phyloP scores from a whole-genome alignment of 768 basidiomycete species.

The Russula sp. region DNA sequence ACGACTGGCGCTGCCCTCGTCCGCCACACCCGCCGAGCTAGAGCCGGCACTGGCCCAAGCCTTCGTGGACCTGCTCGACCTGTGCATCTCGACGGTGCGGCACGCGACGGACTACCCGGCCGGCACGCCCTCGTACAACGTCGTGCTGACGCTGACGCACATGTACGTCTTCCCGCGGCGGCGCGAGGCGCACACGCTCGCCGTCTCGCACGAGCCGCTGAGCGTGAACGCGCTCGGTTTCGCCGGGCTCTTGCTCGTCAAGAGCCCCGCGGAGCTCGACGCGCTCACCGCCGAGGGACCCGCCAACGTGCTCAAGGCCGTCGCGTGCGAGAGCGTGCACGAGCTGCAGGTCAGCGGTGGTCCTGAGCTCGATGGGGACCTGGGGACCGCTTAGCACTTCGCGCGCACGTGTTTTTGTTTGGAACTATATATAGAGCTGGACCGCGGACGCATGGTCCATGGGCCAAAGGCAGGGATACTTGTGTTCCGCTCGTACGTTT shows the following conservation, averaged over 20 bases:
- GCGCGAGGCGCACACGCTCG: slow-evolving; percentile 50
- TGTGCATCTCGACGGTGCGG: slow-evolving; percentile 66
- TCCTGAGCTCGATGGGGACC: slow-evolving; percentile 32
- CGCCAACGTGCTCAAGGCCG: slow-evolving; percentile 53
- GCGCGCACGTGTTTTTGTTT: too few relatives aligned
- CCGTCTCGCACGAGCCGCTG: slow-evolving; percentile 50
- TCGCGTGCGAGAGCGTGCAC: slow-evolving; percentile 62
- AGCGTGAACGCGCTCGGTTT: slow-evolving; percentile 86
- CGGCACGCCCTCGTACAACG: slow-evolving; percentile 75
- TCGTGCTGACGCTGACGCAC: slow-evolving; percentile 75
- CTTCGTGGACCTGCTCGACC: slow-evolving; percentile 71
- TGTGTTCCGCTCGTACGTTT: too few relatives aligned
- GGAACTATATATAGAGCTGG: too few relatives aligned
- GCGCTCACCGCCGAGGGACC: slow-evolving; percentile 60
- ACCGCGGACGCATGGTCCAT: too few relatives aligned
- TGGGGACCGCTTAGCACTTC: neutral
- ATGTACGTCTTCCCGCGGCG: slow-evolving; percentile 80
- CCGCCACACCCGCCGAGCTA: slow-evolving; percentile 38
- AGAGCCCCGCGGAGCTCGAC: slow-evolving; percentile 70
- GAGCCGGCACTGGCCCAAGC: slow-evolving; percentile 48
- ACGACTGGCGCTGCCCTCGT: slow-evolving; percentile 38
- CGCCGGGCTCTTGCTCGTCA: slow-evolving; percentile 84
- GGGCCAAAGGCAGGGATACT: too few relatives aligned
- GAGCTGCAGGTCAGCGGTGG: slow-evolving; percentile 55
- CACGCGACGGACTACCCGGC: slow-evolving; percentile 56